Evolutionary conservation across 148 eudicot genomes (phyloP), one percentile per base, ranked within the genome.

Genomic region (Gaultheria prostrata): DNA sequence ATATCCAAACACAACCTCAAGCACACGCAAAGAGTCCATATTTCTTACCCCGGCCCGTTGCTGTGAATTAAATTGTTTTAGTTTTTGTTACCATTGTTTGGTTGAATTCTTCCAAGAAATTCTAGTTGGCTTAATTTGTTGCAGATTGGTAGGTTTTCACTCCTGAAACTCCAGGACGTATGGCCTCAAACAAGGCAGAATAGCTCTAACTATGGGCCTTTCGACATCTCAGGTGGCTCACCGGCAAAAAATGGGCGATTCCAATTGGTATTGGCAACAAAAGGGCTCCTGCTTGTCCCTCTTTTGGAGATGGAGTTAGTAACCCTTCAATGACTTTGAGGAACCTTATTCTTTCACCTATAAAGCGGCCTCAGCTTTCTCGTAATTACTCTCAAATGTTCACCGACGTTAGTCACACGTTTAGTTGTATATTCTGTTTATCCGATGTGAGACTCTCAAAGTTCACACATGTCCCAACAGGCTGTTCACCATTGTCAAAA

Each of bases 141-240:
- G 92, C 98, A 95, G 98, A 94, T 91, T 90, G 96, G 87, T 90
- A 89, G 91, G 87, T 90, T 85, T 83, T 86, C 92, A 90, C 93
- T 91, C 98, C 98, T 89, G 90, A 91, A 79, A 94, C 98, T 91
- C 98, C 98, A 94, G 98, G 97, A 78, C 93, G 92, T 92, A 83
- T 95, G 98, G 97, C 92, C 89, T 83, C 49, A 95, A 83, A 87
- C 92, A 13, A 89, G 98, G 90, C 97, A 94, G 81, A 90, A 89
- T 53, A 92, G 90, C 83, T 86, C 91, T 32, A 90, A 88, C 82
- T 93, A 95, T 39, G 93, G 97, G 56, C 91, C 86, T 57, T 93
- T 92, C 56, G 95, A 94, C 80, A 85, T 93, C 45, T 87, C 95
- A 43, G 86, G 90, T 74, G 86, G 90, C 85, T 91, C 95, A 78